A percentile compares a stretch with the other conserved stretches of the same genome.
These are phyloP conservation scores for Eucalyptus tenuipes DNA, from an alignment of 345 rosid species.

Conservation along the genomic window DNA sequence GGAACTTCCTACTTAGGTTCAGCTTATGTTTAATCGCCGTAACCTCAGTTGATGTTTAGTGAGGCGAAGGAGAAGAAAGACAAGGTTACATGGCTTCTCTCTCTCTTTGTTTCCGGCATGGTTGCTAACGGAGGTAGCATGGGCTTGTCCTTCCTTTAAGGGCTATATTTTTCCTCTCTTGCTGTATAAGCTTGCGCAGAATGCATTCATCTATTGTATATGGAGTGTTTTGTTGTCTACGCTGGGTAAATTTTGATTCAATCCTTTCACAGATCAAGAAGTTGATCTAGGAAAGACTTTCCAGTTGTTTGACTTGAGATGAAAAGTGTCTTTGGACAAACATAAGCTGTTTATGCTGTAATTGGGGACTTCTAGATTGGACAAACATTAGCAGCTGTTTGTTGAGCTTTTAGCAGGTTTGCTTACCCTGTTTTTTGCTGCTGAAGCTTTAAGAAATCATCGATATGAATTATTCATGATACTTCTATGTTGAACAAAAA, in stretches of 20 bases:
- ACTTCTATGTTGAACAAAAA: neutral
- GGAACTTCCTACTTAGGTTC: neutral
- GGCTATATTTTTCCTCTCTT: neutral
- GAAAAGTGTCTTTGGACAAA: neutral
- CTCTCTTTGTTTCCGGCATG: neutral
- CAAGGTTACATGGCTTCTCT: neutral
- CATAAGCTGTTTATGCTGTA: neutral
- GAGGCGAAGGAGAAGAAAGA: neutral
- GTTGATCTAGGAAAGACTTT: neutral
- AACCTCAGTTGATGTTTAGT: neutral
- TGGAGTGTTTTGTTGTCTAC: neutral
- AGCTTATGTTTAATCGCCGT: neutral
- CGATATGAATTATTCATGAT: neutral
- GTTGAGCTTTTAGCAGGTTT: neutral
- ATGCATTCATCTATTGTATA: neutral
- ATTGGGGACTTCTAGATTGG: neutral
- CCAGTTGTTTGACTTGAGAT: neutral
- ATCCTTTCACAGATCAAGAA: neutral
- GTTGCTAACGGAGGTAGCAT: neutral
- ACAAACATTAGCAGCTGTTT: neutral
- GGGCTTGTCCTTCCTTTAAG: neutral
- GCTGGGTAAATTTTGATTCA: neutral
- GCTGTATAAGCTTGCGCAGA: neutral
- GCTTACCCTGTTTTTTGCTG: neutral
- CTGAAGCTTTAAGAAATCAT: neutral